Evolutionary conservation across 2,329 filamentous ascomycete genomes (phyloP).

Genomic region (Sphaceloma murrayae): DNA sequence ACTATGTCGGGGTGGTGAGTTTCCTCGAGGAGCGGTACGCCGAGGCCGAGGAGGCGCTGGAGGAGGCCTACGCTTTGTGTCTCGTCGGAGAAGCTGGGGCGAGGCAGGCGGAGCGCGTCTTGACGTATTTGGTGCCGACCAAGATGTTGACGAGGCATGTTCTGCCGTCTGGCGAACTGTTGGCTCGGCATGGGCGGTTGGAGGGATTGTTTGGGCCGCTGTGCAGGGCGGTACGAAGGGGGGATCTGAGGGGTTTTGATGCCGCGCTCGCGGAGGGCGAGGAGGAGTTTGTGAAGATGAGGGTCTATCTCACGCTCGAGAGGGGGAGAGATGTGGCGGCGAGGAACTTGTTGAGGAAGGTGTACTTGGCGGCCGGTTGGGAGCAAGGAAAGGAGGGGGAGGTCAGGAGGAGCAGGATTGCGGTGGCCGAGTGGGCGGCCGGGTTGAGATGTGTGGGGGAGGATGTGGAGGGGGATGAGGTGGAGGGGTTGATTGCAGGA

Average conservation of each 20-base stretch:
- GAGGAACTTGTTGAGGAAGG: conserved; percentile 83
- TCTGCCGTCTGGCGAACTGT: conserved; percentile 62
- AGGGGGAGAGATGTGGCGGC: conserved; percentile 83
- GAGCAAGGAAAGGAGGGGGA: conserved; percentile 65
- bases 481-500: conserved; percentile 89
- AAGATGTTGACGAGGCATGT: conserved; percentile 80
- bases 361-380: conserved; percentile 76
- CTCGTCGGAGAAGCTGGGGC: conserved; percentile 24
- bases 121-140: conserved; percentile 91
- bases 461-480: conserved; percentile 63
- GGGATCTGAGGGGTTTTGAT: conserved; percentile 77
- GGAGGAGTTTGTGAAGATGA: conserved; percentile 83
- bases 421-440: conserved; percentile 73
- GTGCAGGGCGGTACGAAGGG: conserved; percentile 66
- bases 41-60: conserved; percentile 70
- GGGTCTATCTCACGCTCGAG: conserved; percentile 91
- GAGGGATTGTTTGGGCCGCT: conserved; percentile 71
- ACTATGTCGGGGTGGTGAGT: conserved; percentile 85
- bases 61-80: conserved; percentile 73
- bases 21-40: conserved; percentile 92
- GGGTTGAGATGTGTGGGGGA: conserved; percentile 62
- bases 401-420: conserved; percentile 62
- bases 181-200: conserved; percentile 66
- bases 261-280: conserved; percentile 69
- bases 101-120: conserved; percentile 58